Percentiles rank a stretch among this genome's conserved stretches.
phyloP scores from a whole-genome alignment of 805 yeast genomes.

The Saccharomycopsis capsularis region DNA sequence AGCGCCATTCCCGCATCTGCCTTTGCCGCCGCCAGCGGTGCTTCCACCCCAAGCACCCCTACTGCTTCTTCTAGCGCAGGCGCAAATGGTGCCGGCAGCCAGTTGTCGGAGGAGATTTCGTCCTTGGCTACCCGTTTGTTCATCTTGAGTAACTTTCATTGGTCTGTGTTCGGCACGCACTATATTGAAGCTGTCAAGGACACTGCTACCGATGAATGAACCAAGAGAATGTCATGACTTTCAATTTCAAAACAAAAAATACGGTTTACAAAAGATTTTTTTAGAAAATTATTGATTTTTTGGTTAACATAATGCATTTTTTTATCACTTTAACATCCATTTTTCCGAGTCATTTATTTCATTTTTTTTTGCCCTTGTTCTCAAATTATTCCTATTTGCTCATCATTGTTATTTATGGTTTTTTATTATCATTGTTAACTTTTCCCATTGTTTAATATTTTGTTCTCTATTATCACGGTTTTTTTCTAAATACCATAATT shows the following conservation, averaged over 20 bases:
- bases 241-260: background rate
- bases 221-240: background rate
- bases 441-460: background rate
- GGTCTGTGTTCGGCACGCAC: constrained; percentile 74
- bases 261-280: background rate
- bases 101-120: constrained; percentile 44
- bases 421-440: background rate
- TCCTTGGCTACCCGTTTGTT: constrained; percentile 53
- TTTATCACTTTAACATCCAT: background rate
- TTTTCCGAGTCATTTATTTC: too few relatives aligned
- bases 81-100: constrained; percentile 21
- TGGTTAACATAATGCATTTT: background rate
- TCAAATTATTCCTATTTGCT: background rate
- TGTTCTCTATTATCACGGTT: too few relatives aligned
- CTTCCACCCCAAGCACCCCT: constrained; percentile 18
- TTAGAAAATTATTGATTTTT: background rate
- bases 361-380: background rate
- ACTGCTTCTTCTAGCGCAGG: constrained; percentile 14
- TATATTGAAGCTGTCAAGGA: constrained; percentile 40
- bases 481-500: too few relatives aligned
- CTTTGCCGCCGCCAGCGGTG: constrained; percentile 7
- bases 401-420: too few relatives aligned
- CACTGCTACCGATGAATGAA: background rate
- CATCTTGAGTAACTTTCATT: constrained; percentile 67
- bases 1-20: constrained; percentile 4